Conservation (phyloP, 2,329 filamentous ascomycete species). For the Chaetomiaceae sp. region DNA sequence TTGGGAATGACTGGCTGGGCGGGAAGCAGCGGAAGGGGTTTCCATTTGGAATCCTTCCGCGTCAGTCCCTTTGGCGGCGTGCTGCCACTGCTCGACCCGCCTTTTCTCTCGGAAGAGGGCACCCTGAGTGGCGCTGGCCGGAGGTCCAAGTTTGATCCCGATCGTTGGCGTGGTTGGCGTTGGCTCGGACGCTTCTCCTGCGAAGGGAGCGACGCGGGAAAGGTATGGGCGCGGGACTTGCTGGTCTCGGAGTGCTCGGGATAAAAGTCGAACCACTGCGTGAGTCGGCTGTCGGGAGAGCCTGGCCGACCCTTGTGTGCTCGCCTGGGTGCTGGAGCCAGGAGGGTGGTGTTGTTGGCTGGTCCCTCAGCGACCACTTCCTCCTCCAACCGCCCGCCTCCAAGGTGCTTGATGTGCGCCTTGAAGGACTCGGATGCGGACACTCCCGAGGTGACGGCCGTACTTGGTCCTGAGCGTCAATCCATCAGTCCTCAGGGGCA, state of each 20-base stretch:
- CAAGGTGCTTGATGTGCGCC: slow-evolving; percentile 21
- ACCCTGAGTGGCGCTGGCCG: slow-evolving; percentile 21
- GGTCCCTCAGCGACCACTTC: not conserved
- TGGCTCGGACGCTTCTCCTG: not conserved
- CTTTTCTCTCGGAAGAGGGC: slow-evolving; percentile 10
- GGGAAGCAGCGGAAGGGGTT: slow-evolving; percentile 22
- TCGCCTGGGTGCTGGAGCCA: not conserved
- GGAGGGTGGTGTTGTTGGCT: slow-evolving; percentile 1
- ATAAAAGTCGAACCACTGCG: slow-evolving; percentile 28
- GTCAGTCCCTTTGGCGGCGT: slow-evolving; percentile 1
- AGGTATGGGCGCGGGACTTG: not conserved
- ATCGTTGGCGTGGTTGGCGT: not conserved
- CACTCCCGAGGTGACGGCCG: not conserved
- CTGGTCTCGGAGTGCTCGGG: not conserved
- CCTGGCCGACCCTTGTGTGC: slow-evolving; percentile 2
- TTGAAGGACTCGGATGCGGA: slow-evolving; percentile 9
- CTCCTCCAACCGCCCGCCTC: slow-evolving; percentile 19
- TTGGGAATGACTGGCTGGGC: not conserved
- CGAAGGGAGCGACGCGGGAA: not conserved
- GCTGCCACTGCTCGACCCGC: not conserved
- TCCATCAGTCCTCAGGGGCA: not conserved
- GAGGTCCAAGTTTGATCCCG: slow-evolving; percentile 5
- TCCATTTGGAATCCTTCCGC: slow-evolving; percentile 23
- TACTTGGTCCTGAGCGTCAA: not conserved
- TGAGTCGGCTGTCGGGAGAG: slow-evolving; percentile 24